These are phyloP conservation scores for Apophysomyces trapeziformis DNA, from an alignment of 371 early-diverging fungal species.

Conservation along the genomic window DNA sequence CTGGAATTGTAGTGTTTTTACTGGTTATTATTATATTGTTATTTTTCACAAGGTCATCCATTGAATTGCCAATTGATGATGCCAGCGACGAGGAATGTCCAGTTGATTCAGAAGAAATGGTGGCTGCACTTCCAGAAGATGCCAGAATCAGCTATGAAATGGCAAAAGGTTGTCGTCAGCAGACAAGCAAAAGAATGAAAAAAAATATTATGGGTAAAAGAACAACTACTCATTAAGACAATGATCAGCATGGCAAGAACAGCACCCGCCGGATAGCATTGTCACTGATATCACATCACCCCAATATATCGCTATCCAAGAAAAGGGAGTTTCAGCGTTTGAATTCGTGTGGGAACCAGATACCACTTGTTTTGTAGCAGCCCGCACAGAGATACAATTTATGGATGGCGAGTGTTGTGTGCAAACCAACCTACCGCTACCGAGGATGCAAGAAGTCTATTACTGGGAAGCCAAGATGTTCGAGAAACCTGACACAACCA, in stretches of 20 bases:
- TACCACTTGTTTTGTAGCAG: constrained; percentile 71
- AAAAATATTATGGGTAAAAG: neutral
- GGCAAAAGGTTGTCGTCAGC: constrained; percentile 40
- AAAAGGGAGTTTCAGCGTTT: constrained; percentile 87
- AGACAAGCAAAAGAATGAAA: constrained; percentile 9
- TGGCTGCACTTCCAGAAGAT: constrained; percentile 45
- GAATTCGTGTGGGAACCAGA: constrained; percentile 77
- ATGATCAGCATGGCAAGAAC: constrained; percentile 39
- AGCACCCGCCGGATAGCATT: constrained; percentile 64
- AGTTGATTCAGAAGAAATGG: constrained; percentile 39
- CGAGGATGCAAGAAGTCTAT: constrained; percentile 75
- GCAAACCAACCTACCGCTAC: constrained; percentile 82
- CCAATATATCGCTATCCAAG: constrained; percentile 72
- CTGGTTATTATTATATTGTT: constrained; percentile 34
- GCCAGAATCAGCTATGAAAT: constrained; percentile 48
- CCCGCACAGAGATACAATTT: constrained; percentile 78
- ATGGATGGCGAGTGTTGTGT: constrained; percentile 76
- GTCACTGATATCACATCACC: constrained; percentile 68
- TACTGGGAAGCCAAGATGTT: constrained; percentile 81
- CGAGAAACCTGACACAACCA: constrained; percentile 61
- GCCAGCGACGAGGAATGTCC: constrained; percentile 35
- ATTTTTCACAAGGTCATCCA: constrained; percentile 43
- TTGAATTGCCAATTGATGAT: constrained; percentile 38
- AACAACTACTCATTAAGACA: neutral
- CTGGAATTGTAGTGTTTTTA: constrained; percentile 42